These are phyloP conservation scores for Podospora anserina DNA, from an alignment of 495 filamentous ascomycete species.

Conservation along the genomic window DNA sequence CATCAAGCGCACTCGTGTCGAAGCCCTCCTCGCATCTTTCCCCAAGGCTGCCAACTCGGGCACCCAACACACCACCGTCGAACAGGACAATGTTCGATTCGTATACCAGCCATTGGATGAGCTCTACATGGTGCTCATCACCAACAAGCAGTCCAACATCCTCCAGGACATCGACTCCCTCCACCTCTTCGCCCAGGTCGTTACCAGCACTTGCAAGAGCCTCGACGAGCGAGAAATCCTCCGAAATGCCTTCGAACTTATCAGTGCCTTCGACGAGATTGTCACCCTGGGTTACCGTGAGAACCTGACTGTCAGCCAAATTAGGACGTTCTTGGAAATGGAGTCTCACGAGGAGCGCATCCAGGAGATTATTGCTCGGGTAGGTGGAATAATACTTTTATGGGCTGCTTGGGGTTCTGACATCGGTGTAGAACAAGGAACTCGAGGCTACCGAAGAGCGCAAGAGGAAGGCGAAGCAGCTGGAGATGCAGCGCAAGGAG, in stretches of 20 bases:
- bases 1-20: slow-evolving; percentile 91
- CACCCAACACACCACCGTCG: slow-evolving; percentile 94
- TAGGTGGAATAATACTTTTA: slow-evolving; percentile 38
- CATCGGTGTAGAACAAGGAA: slow-evolving; percentile 79
- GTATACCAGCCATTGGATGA: slow-evolving; percentile 99
- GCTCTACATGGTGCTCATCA: slow-evolving; percentile 98
- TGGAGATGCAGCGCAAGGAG: slow-evolving; percentile 97
- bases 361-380: slow-evolving; percentile 92
- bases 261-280: slow-evolving; percentile 94
- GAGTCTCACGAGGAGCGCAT: slow-evolving; percentile 98
- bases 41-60: slow-evolving; percentile 93
- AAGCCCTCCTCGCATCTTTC: slow-evolving; percentile 92
- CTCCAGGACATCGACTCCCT: slow-evolving; percentile 98
- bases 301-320: slow-evolving; percentile 89
- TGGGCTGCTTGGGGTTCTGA: slow-evolving; percentile 27
- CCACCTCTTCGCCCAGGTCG: slow-evolving; percentile 95
- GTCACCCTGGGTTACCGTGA: slow-evolving; percentile 93
- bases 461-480: slow-evolving; percentile 94
- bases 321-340: slow-evolving; percentile 99
- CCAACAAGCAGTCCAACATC: slow-evolving; percentile 98
- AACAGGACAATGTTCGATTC: slow-evolving; percentile 98
- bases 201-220: slow-evolving; percentile 91
- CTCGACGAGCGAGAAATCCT: slow-evolving; percentile 93
- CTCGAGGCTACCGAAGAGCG: slow-evolving; percentile 95
- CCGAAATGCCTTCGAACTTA: slow-evolving; percentile 89